Evolutionary conservation across 2,329 filamentous ascomycete species (phyloP).

Genomic region (Sclerotinia sclerotiorum): DNA sequence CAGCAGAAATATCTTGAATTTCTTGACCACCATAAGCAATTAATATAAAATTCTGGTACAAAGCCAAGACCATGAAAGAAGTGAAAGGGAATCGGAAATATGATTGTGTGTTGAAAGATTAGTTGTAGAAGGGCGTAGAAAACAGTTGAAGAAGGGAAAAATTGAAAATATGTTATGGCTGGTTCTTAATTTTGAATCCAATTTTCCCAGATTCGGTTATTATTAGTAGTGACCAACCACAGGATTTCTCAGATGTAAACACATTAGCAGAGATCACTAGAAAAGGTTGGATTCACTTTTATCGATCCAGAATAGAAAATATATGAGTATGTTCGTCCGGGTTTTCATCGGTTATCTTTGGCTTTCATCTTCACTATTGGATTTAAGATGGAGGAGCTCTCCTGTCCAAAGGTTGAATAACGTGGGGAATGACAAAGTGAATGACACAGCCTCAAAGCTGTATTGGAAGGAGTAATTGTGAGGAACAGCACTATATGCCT

Average conservation of each 20-base stretch:
- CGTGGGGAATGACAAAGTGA: not conserved
- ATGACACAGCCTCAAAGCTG: not conserved
- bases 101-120: not conserved
- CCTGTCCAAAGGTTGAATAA: not conserved
- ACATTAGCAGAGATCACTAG: not conserved
- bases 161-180: not conserved
- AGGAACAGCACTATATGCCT: too few species aligned
- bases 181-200: not conserved
- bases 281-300: not conserved
- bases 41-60: conserved; percentile 1
- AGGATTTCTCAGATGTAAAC: not conserved
- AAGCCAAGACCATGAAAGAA: conserved; percentile 7
- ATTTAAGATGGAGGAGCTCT: not conserved
- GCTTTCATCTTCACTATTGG: not conserved
- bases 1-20: not conserved
- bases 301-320: conserved; percentile 5
- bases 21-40: conserved; percentile 4
- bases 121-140: not conserved
- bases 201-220: not conserved
- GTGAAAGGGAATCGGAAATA: not conserved
- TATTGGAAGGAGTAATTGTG: not conserved
- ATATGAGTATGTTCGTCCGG: not conserved
- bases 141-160: not conserved
- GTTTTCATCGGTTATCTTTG: not conserved
- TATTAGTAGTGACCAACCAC: not conserved